Conservation (phyloP, 2,329 filamentous ascomycete genomes). For the Xylaria sp. region DNA sequence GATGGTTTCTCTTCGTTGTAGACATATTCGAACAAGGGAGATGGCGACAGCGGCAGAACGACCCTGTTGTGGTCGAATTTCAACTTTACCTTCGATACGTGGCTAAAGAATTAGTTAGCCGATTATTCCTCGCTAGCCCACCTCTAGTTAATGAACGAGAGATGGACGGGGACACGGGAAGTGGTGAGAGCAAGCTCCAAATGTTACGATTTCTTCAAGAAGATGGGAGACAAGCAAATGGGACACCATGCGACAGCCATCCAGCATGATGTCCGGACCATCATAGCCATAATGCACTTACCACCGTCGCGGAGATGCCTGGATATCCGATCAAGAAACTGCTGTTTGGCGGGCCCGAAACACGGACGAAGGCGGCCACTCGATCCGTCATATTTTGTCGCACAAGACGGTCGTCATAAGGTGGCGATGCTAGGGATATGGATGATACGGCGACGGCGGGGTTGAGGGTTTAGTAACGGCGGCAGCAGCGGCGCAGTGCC, state of each 20-base stretch:
- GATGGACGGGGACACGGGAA: background rate
- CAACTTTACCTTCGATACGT: conserved; percentile 96
- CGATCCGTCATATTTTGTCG: conserved; percentile 52
- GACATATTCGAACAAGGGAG: conserved; percentile 92
- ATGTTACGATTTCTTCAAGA: conserved; percentile 24
- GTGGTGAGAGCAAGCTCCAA: background rate
- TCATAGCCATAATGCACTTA: conserved; percentile 63
- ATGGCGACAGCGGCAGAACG: conserved; percentile 89
- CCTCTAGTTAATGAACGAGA: background rate
- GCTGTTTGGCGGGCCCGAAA: conserved; percentile 96
- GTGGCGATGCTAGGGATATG: conserved; percentile 38
- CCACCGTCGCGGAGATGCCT: conserved; percentile 95
- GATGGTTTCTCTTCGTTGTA: conserved; percentile 94
- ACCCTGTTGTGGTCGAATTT: conserved; percentile 88
- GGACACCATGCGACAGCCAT: conserved; percentile 22
- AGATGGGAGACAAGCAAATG: conserved; percentile 16
- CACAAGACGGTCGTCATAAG: conserved; percentile 38
- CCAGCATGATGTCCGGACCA: conserved; percentile 1
- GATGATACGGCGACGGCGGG: conserved; percentile 33
- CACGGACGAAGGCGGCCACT: conserved; percentile 88
- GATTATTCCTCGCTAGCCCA: background rate
- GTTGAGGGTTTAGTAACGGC: conserved; percentile 34
- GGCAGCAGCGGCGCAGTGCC: conserved; percentile 37
- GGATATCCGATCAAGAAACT: conserved; percentile 97
- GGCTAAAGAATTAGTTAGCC: conserved; percentile 66